Conservation (phyloP, 2,329 filamentous ascomycete genomes). For the Claviceps monticola region DNA sequence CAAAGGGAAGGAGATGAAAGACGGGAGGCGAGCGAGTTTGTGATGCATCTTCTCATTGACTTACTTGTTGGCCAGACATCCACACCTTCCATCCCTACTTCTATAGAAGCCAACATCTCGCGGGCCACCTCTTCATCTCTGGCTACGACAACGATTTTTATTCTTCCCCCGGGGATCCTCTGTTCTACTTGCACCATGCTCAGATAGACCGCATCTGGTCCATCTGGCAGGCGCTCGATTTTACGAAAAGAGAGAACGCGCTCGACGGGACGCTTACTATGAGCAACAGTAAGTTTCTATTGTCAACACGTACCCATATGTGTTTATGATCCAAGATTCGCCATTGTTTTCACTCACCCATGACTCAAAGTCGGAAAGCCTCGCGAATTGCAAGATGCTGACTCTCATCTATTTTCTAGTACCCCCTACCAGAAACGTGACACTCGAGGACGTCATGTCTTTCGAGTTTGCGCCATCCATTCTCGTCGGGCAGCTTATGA, state of each 20-base stretch:
- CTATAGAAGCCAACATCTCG: neutral
- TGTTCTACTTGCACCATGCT: constrained; percentile 4
- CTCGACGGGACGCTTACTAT: constrained; percentile 1
- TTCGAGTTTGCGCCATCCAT: neutral
- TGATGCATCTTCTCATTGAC: neutral
- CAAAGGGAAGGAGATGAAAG: too few relatives aligned
- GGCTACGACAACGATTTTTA: constrained; percentile 4
- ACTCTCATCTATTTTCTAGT: neutral
- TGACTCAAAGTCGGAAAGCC: neutral
- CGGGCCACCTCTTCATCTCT: neutral
- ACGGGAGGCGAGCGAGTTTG: too few relatives aligned
- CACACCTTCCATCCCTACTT: constrained; percentile 2
- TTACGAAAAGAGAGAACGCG: neutral
- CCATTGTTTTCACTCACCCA: neutral
- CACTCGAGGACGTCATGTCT: neutral
- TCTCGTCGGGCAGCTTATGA: neutral
- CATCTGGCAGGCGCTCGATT: constrained; percentile 6
- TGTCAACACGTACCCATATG: neutral
- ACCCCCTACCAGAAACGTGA: neutral
- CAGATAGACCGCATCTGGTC: constrained; percentile 5
- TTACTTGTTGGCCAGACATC: neutral
- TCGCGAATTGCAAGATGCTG: neutral
- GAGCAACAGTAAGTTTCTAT: constrained; percentile 1
- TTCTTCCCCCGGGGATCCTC: constrained; percentile 3
- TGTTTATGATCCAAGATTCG: too few relatives aligned